Evolutionary conservation across 2,329 filamentous ascomycete species (phyloP), one percentile per base, ranked within the genome.

Genomic region (Fusarium secorum): DNA sequence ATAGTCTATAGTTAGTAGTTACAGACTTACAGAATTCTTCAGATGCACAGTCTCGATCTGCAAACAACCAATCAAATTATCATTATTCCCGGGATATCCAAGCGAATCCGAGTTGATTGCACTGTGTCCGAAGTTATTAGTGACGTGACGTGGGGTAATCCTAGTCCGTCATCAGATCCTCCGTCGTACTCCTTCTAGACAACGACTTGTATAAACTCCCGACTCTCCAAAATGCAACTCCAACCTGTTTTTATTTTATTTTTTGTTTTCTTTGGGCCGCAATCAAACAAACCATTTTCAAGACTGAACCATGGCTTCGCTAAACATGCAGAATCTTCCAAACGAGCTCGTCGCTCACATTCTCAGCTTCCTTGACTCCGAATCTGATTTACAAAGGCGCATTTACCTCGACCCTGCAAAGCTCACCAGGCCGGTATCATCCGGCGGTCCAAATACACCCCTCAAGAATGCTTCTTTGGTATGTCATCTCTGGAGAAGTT

Each of bases 291-390:
- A 22, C n/a, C 7, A 20, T 18, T 26, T 15, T 20, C 14, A n/a
- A 20, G 5, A 26, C 17, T 13, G 24, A 36, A 22, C 15, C 11
- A 62, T 58, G 39, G 35, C 44, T 10, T 9, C 53, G 17, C n/a
- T 59, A 3, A 63, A 55, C 11, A 62, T 82, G 74, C 67, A 80
- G 30, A 58, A 73, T 30, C 83, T 92, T 24, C 90, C 90, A 4
- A 88, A 87, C 68, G 90, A 93, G 79, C 80, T 92, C 48, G 79
- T 91, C 26, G 77, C 85, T 56, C 82, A 87, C 6, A 85, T 92
- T 70, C 83, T 92, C 72, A 79, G 78, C n/a, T 85, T 84, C 73
- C 81, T 92, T 49, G 84, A 87, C 71, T 74, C 74, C 1, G 76
- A 82, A 5, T 83, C 87, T 14, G 85, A 86, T 17, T 88, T 89